Percentiles rank a stretch among this genome's conserved stretches.
Evolutionary conservation across 1,139 yeast genomes (phyloP).

Genomic region (Blastobotrys persicus): DNA sequence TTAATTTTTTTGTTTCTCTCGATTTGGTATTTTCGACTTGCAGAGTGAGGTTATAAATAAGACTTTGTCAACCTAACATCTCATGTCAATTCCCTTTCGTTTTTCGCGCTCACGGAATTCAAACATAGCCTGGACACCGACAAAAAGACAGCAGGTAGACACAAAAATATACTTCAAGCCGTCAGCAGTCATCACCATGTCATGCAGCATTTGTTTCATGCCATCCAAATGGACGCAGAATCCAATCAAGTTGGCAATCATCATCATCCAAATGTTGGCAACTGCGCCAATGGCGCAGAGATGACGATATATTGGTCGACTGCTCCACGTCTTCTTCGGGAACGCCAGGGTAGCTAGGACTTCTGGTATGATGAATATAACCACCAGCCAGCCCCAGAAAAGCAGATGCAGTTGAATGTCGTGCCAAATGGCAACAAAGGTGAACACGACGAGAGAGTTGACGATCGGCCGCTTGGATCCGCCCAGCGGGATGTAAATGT

Average conservation of each 20-base stretch:
- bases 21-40: too few relatives aligned
- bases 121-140: constrained; percentile 91
- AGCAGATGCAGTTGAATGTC: constrained; percentile 84
- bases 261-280: constrained; percentile 93
- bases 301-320: constrained; percentile 72
- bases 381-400: constrained; percentile 96
- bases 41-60: background rate
- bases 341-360: constrained; percentile 53
- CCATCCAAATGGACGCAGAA: constrained; percentile 93
- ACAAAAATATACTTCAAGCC: constrained; percentile 65
- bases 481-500: constrained; percentile 84
- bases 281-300: constrained; percentile 87
- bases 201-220: constrained; percentile 57
- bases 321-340: constrained; percentile 35
- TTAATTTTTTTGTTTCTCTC: too few relatives aligned
- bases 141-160: constrained; percentile 68
- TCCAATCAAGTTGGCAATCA: constrained; percentile 93
- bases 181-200: constrained; percentile 65
- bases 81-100: constrained; percentile 75
- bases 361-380: constrained; percentile 86
- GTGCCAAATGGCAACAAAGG: constrained; percentile 98
- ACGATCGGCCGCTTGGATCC: constrained; percentile 65
- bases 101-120: constrained; percentile 85
- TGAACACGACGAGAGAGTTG: constrained; percentile 83
- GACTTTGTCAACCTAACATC: constrained; percentile 49